Evolutionary conservation across 2,329 filamentous ascomycete genomes (phyloP).

Genomic region (Aspergillus viridinutans): DNA sequence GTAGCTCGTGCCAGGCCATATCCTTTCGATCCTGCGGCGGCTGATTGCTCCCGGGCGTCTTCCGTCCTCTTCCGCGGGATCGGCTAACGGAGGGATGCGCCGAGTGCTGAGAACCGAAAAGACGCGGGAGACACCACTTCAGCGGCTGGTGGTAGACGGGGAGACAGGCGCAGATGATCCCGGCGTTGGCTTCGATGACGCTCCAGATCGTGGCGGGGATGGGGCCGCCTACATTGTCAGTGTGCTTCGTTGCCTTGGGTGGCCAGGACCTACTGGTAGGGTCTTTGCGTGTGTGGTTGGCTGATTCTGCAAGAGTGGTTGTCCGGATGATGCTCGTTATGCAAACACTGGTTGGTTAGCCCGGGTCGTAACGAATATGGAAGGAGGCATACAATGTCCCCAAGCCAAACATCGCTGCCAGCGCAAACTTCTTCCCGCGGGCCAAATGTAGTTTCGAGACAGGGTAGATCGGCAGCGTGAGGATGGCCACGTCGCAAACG

Average conservation of each 20-base stretch:
- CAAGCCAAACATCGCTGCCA: conserved; percentile 18
- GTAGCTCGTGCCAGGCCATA: neutral
- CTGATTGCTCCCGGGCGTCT: neutral
- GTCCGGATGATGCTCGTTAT: conserved; percentile 5
- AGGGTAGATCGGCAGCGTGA: conserved; percentile 20
- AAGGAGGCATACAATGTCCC: conserved; percentile 19
- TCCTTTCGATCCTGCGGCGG: neutral
- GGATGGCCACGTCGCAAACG: conserved; percentile 20
- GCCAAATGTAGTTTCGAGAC: conserved; percentile 17
- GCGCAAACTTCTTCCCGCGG: conserved; percentile 14
- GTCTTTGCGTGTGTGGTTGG: conserved; percentile 4
- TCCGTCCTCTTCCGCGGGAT: neutral
- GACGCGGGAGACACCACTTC: conserved; percentile 13
- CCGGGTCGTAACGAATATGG: neutral
- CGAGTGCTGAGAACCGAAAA: conserved; percentile 6
- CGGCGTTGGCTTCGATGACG: conserved; percentile 30
- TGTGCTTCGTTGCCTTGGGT: neutral
- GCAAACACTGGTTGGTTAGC: conserved; percentile 3
- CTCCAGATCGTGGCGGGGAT: conserved; percentile 35
- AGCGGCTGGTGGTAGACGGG: conserved; percentile 35
- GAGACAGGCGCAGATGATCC: conserved; percentile 28
- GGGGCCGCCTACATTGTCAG: conserved; percentile 20
- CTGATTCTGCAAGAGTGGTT: conserved; percentile 4
- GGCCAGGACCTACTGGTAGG: neutral
- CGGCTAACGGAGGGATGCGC: neutral